A percentile compares a stretch with the other conserved stretches of the same genome.
Conservation (phyloP, 495 filamentous ascomycete genomes). For the Astrothelium subdiscretum region DNA sequence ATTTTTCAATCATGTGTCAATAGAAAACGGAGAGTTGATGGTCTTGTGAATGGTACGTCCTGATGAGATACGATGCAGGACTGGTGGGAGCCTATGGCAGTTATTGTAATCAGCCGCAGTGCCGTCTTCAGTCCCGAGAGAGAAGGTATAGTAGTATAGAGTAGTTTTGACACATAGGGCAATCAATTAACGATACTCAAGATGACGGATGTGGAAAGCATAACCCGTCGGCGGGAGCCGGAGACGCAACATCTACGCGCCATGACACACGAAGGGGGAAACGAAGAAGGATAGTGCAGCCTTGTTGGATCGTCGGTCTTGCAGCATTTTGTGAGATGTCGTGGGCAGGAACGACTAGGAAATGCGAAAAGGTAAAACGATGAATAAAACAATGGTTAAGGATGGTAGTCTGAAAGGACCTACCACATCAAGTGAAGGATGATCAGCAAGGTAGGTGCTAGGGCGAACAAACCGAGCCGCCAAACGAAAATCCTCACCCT, state of each 20-base stretch:
- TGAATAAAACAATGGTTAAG: not conserved
- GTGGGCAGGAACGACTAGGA: not conserved
- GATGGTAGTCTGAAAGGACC: not conserved
- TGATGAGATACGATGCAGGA: not conserved
- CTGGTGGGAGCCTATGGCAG: not conserved
- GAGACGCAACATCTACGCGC: not conserved
- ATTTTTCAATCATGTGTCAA: not conserved
- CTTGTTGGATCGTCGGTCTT: not conserved
- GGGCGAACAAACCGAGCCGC: not conserved
- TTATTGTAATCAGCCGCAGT: not conserved
- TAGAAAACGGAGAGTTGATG: not conserved
- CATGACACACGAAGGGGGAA: not conserved
- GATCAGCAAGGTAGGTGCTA: not conserved
- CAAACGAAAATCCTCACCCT: constrained; percentile 2
- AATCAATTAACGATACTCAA: not conserved
- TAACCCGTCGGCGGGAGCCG: not conserved
- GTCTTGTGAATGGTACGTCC: not conserved
- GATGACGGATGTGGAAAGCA: not conserved
- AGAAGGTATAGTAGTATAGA: not conserved
- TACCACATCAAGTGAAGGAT: constrained; percentile 3
- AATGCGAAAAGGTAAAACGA: constrained; percentile 1
- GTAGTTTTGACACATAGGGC: not conserved
- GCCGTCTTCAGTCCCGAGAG: not conserved
- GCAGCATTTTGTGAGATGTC: constrained; percentile 1
- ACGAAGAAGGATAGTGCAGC: not conserved